Evolutionary conservation across 768 basidiomycete species (phyloP).

Genomic region (Mycena floridula): DNA sequence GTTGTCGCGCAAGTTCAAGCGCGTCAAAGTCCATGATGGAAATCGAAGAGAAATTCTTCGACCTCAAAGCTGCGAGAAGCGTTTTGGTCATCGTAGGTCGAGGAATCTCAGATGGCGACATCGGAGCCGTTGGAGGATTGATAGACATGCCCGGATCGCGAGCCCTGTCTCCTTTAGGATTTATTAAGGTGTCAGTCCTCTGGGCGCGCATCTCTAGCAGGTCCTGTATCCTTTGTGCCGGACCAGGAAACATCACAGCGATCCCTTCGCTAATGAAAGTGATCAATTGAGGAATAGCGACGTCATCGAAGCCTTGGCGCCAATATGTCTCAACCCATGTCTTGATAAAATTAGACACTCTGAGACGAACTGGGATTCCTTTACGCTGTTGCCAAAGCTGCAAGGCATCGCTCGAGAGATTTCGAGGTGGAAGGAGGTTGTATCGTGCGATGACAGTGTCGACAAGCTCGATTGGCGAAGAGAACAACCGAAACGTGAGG

Average conservation of each 20-base stretch:
- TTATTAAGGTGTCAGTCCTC: constrained; percentile 39
- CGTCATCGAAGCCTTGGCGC: constrained; percentile 69
- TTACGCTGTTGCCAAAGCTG: constrained; percentile 83
- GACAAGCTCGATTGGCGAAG: constrained; percentile 70
- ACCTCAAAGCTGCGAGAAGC: constrained; percentile 60
- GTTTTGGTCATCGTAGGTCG: constrained; percentile 82
- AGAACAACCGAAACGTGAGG: constrained; percentile 91
- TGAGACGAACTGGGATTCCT: constrained; percentile 82
- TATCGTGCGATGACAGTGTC: constrained; percentile 77
- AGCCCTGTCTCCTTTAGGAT: constrained; percentile 55
- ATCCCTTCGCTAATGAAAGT: constrained; percentile 61
- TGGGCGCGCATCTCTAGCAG: constrained; percentile 52
- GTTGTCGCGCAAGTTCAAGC: constrained; percentile 86
- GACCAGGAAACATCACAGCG: constrained; percentile 54
- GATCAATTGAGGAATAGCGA: constrained; percentile 48
- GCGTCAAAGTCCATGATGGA: constrained; percentile 88
- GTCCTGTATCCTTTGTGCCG: constrained; percentile 70
- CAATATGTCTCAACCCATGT: constrained; percentile 91
- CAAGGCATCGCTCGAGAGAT: constrained; percentile 51
- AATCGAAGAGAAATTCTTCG: constrained; percentile 56
- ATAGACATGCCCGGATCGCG: constrained; percentile 74
- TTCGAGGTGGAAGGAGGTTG: constrained; percentile 63
- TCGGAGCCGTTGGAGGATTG: constrained; percentile 44
- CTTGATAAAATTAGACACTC: constrained; percentile 92
- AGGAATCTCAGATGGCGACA: constrained; percentile 63